phyloP scores from a whole-genome alignment of 1,284 basidiomycete genomes.

The Sanguinoderma infundibulare region DNA sequence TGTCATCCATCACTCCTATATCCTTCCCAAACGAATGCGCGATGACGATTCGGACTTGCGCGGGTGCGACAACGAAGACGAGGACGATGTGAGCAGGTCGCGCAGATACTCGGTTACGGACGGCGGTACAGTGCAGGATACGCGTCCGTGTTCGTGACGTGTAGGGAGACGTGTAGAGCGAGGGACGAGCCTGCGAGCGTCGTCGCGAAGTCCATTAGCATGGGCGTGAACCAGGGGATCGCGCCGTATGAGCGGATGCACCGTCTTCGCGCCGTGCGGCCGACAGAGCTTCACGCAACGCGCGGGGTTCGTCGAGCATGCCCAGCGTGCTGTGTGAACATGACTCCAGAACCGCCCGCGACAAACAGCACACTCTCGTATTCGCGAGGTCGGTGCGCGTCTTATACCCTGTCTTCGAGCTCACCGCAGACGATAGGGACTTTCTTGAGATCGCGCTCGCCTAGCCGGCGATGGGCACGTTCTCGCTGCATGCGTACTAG shows the following conservation, averaged over 20 bases:
- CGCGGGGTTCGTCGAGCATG: conserved; percentile 69
- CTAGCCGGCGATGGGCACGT: too few relatives aligned
- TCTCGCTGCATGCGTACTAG: too few relatives aligned
- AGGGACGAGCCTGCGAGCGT: conserved; percentile 47
- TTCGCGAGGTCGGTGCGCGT: conserved; percentile 55
- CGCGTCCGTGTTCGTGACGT: conserved; percentile 66
- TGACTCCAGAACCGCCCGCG: conserved; percentile 69
- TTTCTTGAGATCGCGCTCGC: too few relatives aligned
- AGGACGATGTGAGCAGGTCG: conserved; percentile 45
- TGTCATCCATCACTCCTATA: conserved; percentile 6
- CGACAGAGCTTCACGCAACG: conserved; percentile 47
- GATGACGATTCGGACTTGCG: background rate
- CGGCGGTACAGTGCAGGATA: conserved; percentile 48
- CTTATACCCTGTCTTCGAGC: too few relatives aligned
- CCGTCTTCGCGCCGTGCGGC: conserved; percentile 56
- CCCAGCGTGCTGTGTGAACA: conserved; percentile 69
- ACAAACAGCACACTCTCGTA: conserved; percentile 69
- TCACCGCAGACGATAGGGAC: too few relatives aligned
- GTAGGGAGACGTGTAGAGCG: conserved; percentile 66
- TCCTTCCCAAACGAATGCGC: conserved; percentile 5
- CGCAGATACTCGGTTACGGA: conserved; percentile 48
- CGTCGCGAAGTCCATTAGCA: conserved; percentile 59
- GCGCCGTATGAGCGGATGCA: conserved; percentile 63
- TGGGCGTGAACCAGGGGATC: conserved; percentile 60
- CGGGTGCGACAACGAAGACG: too few relatives aligned